Evolutionary conservation across 495 filamentous ascomycete species (phyloP), one percentile per base, ranked within the genome.

Genomic region (Penicillium simplicissimum): DNA sequence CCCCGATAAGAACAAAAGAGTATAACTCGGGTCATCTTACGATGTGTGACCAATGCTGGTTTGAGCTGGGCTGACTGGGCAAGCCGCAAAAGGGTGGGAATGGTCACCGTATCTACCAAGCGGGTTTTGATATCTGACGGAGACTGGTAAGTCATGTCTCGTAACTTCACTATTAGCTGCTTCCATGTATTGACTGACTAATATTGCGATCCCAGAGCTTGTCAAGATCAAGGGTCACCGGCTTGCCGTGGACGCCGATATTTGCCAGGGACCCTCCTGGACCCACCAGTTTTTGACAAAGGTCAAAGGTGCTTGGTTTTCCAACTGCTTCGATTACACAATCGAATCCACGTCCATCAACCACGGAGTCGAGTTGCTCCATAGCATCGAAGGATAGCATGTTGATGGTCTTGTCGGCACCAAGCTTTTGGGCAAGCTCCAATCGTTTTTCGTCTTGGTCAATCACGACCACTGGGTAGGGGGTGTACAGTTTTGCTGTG

Each of bases 251-350:
- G 10, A 84, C 81, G 15, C 82, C 81, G 23, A 84, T 71, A 69
- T 79, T 84, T 9, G 81, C 81, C 52, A 84, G 75, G 1, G 71
- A 64, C 7, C 81, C 81, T 14, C 80, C 80, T 1, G 75, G 69
- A 21, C 76, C 79, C 31, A 85, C 72, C 17, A 85, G 58, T n/a
- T 69, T 60, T 65, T 82, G 80, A 43, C 69, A 71, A 55, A 79
- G 58, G 42, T 77, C 69, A 59, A 82, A 79, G 8, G 77, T 76
- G 25, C 71, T 70, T 11, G 73, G 72, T 7, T 76, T 60, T 4
- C 82, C 81, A 2, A 84, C 82, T 34, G 79, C 80, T 61, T 84
- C 82, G 58, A 84, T 79, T 34, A 84, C 80, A 28, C 73, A 67
- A 64, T 84, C 81, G 56, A 78, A 81, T 1, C 81, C 81, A 49